These are phyloP conservation scores for Suillus decipiens DNA, from an alignment of 768 basidiomycete genomes.

Conservation along the genomic window DNA sequence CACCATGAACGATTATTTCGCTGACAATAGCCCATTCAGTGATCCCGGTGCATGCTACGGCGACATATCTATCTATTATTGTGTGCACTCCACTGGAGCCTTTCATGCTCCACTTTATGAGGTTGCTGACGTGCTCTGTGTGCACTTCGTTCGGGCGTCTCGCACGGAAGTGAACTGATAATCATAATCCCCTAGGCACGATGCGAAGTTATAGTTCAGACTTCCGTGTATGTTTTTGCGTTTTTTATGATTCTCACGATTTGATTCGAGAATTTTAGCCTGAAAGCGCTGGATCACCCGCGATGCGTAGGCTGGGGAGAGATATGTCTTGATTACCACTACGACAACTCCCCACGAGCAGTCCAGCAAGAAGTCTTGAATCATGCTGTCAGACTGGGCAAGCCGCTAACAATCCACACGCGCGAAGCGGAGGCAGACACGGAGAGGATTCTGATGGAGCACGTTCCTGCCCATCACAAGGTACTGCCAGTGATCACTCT, in stretches of 20 bases:
- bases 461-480: constrained; percentile 70
- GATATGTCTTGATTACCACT: constrained; percentile 86
- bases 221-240: constrained; percentile 53
- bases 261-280: constrained; percentile 35
- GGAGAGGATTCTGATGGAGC: constrained; percentile 72
- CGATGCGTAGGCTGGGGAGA: constrained; percentile 89
- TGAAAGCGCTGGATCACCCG: constrained; percentile 77
- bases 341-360: constrained; percentile 72
- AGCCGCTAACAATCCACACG: constrained; percentile 85
- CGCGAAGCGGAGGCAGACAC: constrained; percentile 86
- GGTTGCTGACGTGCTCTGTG: too few species aligned
- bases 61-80: too few species aligned
- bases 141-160: neutral
- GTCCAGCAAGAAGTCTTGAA: constrained; percentile 67
- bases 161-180: neutral
- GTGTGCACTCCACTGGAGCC: too few species aligned
- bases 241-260: neutral
- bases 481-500: constrained; percentile 32
- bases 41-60: neutral
- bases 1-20: neutral
- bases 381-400: constrained; percentile 65
- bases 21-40: neutral
- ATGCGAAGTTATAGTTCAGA: constrained; percentile 68
- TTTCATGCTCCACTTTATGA: too few species aligned
- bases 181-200: constrained; percentile 54